Evolutionary conservation across 1,284 basidiomycete species (phyloP), one percentile per base, ranked within the genome.

Genomic region (Rhodotorula sp.): DNA sequence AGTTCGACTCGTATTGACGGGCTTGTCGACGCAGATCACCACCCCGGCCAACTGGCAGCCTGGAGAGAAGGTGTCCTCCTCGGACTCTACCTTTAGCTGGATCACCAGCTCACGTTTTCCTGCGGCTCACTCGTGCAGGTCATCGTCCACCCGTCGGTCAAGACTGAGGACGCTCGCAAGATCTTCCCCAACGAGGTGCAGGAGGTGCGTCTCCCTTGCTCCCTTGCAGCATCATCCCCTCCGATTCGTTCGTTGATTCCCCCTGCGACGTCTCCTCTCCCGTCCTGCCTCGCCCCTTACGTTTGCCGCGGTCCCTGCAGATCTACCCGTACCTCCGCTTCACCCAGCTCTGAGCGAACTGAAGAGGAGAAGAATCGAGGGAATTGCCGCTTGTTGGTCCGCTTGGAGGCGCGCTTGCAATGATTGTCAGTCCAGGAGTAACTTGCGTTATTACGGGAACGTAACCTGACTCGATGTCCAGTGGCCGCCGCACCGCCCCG

Each of bases 41-140:
- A 44, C 91, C 8, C 91, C 90, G 27, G 93, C 91, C 73, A 94
- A 97, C 87, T 98, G 95, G 95, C 87, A 89, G 73, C 88, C 89
- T 80, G 94, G 93, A 57, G 89, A 94, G 24, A 44, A 44, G 39
- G 39, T 44, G 39, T 15, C 13, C 39, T 17, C 39, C 39, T 44
- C 39, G 39, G 19, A 10, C 39, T 44, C 39, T 44, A 15, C 39
- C 39, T 13, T 44, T 17, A 10, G 11, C 39, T 17, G 39, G 2
- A 44, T 36, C 39, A 17, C 13, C 39, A 3, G 39, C 19, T 44
- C 13, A 44, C 39, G 9, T 3, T 10, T 44, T 44, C 39, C 13
- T 13, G n/a, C 11, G 11, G 39, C 39, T 44, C 39, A 17, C 39
- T 44, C 39, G 39, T 17, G 39, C 89, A 93, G 79, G 94, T 98